A percentile compares a stretch with the other conserved stretches of the same genome.
Evolutionary conservation across 495 filamentous ascomycete genomes (phyloP).

Genomic region (Hypoxylon trugodes): DNA sequence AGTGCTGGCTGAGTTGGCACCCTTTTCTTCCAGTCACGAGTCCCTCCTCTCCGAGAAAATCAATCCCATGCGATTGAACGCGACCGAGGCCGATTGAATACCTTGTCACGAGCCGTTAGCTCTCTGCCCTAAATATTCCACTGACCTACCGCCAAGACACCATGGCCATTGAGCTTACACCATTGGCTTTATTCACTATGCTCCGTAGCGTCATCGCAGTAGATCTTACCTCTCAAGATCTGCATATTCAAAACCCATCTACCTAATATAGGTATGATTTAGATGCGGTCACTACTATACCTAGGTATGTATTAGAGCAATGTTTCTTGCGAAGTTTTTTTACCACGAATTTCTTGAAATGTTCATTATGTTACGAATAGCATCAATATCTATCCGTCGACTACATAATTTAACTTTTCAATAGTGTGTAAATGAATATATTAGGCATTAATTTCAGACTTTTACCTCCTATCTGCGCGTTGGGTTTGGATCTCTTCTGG

Average conservation of each 20-base stretch:
- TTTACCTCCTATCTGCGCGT: slow-evolving; percentile 3
- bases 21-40: slow-evolving; percentile 41
- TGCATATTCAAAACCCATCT: too few relatives aligned
- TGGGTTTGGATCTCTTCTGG: slow-evolving; percentile 9
- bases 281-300: too few relatives aligned
- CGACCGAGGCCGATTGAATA: slow-evolving; percentile 13
- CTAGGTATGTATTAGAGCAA: background rate
- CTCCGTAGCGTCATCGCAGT: background rate
- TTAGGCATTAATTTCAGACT: background rate
- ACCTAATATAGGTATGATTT: too few relatives aligned
- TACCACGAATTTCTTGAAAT: too few relatives aligned
- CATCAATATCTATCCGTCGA: too few relatives aligned
- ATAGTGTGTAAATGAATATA: background rate
- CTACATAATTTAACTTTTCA: too few relatives aligned
- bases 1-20: slow-evolving; percentile 39
- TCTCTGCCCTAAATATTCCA: slow-evolving; percentile 12
- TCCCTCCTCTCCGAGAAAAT: slow-evolving; percentile 26
- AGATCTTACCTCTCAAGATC: slow-evolving; percentile 2
- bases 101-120: slow-evolving; percentile 19
- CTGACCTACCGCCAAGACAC: slow-evolving; percentile 20
- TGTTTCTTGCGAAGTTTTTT: too few relatives aligned
- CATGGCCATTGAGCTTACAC: slow-evolving; percentile 5
- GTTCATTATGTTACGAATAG: too few relatives aligned
- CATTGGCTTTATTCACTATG: slow-evolving; percentile 20
- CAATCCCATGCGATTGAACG: slow-evolving; percentile 15